phyloP scores from a whole-genome alignment of 768 basidiomycete species.

The Mycena filopes region DNA sequence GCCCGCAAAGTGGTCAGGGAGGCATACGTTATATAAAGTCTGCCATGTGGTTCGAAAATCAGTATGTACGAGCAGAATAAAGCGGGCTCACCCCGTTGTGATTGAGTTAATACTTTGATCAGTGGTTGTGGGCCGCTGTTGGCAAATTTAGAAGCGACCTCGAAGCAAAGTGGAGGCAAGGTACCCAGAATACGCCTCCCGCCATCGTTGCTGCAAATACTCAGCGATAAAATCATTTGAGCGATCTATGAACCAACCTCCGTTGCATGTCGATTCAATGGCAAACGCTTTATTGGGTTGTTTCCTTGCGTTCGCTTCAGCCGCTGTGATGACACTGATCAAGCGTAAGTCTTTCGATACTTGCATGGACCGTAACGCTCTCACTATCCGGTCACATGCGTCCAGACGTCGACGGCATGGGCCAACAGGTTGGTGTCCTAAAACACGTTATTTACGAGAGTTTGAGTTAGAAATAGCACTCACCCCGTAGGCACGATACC shows the following conservation, averaged over 20 bases:
- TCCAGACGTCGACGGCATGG: constrained; percentile 61
- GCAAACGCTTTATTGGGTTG: constrained; percentile 54
- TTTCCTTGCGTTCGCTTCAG: constrained; percentile 49
- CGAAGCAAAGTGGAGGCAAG: background rate
- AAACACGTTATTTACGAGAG: background rate
- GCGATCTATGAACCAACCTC: constrained; percentile 43
- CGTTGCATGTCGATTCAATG: constrained; percentile 55
- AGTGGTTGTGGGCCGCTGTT: constrained; percentile 54
- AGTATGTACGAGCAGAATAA: background rate
- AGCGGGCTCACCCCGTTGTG: constrained; percentile 56
- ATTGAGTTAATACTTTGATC: constrained; percentile 60
- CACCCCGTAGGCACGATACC: constrained; percentile 56
- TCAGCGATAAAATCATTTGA: background rate
- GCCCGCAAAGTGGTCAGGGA: no score
- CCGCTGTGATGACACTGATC: constrained; percentile 54
- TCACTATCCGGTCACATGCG: constrained; percentile 57
- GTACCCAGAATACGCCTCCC: constrained; percentile 67
- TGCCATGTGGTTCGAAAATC: constrained; percentile 21
- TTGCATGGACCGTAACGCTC: constrained; percentile 34
- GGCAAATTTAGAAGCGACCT: background rate
- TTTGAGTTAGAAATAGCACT: background rate
- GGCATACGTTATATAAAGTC: constrained; percentile 55
- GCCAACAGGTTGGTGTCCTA: constrained; percentile 51
- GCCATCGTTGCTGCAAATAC: constrained; percentile 61
- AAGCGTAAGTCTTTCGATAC: background rate